Base-by-base conservation (phyloP, 805 yeast species). In the Starmerella powellii region DNA sequence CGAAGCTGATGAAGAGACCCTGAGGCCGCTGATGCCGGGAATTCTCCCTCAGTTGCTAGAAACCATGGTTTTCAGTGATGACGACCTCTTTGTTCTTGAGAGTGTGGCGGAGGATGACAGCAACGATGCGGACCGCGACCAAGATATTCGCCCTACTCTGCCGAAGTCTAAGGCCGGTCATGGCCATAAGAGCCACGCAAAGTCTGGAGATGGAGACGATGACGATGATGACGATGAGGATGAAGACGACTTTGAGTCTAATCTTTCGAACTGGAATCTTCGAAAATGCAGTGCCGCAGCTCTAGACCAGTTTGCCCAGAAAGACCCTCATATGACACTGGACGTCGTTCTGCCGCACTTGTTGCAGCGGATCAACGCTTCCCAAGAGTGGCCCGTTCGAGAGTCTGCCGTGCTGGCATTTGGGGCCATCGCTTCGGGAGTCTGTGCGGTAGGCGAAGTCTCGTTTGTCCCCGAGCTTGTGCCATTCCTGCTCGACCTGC, bases 271-370 rank as follows among this genome's bases (percentile, higher is more conserved):
- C 53, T 91, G 98, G 98, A 85, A 78, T 54, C 63, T 91, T 45
- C 72, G 98, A 56, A 88, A 88, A 62, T 88, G 97, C 61, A 71
- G 94, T 4, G 97, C 97, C 3, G 91, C 96, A 3, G 80, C 96
- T 0, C 67, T 91, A 33, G 98, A 91, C 58, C 72, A 79, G 1
- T 63, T 91, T 42, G 80, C 96, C 1, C 66, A 76, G 20, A 68
- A 69, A 31, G 69, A 72, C 42, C 87, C 95, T 0, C 69, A 67
- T 11, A 75, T 73, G 44, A 87, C 84, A 2, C 65, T 88, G 35
- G 66, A 68, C 19, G 66, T 73, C 11, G 70, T 83, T 1, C 69
- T 88, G 48, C 96, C 98, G 2, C 64, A 78, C 12, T 66, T 91
- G 44, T 79, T 82, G 59, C 76, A 74, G 35, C 73, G 77, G 41